These are phyloP conservation scores for Calonectria leucothoes DNA, from an alignment of 2,329 filamentous ascomycete species.

Conservation along the genomic window DNA sequence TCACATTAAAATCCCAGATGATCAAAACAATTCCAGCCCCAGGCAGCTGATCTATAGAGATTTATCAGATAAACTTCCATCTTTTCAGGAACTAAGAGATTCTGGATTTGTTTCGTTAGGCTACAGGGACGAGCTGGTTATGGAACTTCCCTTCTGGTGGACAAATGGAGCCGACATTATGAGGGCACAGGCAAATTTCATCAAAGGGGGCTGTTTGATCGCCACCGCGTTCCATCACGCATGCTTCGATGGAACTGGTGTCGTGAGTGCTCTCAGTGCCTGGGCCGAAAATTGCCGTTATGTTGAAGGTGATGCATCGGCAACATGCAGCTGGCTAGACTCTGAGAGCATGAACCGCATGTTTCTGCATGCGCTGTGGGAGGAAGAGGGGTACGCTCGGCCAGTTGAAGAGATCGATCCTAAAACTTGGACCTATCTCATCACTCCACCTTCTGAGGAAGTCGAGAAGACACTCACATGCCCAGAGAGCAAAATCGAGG, in stretches of 20 bases:
- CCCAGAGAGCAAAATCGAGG: background rate
- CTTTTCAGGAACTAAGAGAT: conserved; percentile 39
- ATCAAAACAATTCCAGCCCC: background rate
- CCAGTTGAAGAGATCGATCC: conserved; percentile 40
- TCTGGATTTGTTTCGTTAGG: conserved; percentile 41
- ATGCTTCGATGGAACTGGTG: conserved; percentile 44
- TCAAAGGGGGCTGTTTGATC: conserved; percentile 45
- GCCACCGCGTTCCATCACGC: conserved; percentile 40
- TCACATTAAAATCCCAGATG: conserved; percentile 32
- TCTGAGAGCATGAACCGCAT: conserved; percentile 45
- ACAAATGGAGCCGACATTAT: conserved; percentile 43
- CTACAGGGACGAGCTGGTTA: conserved; percentile 42
- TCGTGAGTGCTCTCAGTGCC: conserved; percentile 40
- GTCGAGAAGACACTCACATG: background rate
- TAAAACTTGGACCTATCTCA: conserved; percentile 41
- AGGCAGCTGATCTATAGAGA: conserved; percentile 40
- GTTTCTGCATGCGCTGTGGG: conserved; percentile 42
- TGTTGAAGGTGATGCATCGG: conserved; percentile 37
- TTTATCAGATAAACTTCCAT: conserved; percentile 37
- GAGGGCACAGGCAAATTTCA: conserved; percentile 46
- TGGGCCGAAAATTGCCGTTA: conserved; percentile 47
- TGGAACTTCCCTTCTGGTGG: conserved; percentile 31
- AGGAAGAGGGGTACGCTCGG: conserved; percentile 36
- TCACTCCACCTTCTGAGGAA: conserved; percentile 17
- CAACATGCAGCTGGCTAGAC: conserved; percentile 41